Evolutionary conservation across 225 moss, liverwort and hornwort genomes (phyloP).

Genomic region (Antitrichia curtipendula): DNA sequence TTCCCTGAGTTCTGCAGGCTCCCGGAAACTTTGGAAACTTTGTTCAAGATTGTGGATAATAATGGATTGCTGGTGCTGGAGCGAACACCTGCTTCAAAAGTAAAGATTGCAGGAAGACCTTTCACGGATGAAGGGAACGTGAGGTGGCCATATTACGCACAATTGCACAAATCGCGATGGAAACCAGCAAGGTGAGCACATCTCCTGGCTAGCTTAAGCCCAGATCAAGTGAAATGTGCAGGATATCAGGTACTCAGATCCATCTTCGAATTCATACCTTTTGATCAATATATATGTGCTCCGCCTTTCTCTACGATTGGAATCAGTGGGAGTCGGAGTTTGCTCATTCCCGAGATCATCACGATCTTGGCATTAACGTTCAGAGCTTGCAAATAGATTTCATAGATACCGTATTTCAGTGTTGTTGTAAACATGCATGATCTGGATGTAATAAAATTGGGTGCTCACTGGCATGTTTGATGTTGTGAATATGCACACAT

Average conservation of each 20-base stretch:
- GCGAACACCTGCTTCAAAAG: not conserved
- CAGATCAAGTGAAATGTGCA: too few relatives aligned
- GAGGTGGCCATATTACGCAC: conserved; percentile 51
- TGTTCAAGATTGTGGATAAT: not conserved
- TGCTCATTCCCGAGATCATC: too few relatives aligned
- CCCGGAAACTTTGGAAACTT: not conserved
- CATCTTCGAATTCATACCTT: not conserved
- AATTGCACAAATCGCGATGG: not conserved
- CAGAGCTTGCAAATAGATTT: too few relatives aligned
- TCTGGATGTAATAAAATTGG: not conserved
- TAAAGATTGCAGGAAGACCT: conserved; percentile 30
- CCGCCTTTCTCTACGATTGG: too few relatives aligned
- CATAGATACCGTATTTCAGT: too few relatives aligned
- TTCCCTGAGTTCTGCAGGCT: not conserved
- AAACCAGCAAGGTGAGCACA: not conserved
- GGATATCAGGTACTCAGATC: not conserved
- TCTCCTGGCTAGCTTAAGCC: not conserved
- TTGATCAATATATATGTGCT: too few relatives aligned
- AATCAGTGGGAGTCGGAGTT: too few relatives aligned
- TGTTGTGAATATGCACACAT: not conserved
- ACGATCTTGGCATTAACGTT: too few relatives aligned
- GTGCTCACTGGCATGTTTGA: not conserved
- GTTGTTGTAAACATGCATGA: not conserved
- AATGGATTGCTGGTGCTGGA: not conserved
- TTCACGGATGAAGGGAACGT: conserved; percentile 37